Conservation (phyloP, 441 rosid genomes). For the Erysimum cheiri region DNA sequence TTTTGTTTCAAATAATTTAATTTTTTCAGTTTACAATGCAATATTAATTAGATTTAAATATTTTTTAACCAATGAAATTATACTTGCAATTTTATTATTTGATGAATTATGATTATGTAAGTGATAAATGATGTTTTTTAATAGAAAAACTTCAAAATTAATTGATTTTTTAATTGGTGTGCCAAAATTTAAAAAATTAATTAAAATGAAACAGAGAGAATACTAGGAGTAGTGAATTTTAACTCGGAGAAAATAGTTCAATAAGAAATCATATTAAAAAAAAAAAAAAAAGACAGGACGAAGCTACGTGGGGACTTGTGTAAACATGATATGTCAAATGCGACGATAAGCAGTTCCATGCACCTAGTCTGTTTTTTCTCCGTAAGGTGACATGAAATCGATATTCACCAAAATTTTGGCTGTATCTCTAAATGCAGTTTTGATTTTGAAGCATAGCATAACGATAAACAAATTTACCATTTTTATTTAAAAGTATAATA, state of each 20-base stretch:
- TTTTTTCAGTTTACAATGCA: no score
- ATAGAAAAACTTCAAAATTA: no score
- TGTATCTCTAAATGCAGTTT: not conserved
- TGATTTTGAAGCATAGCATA: not conserved
- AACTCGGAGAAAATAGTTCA: not conserved
- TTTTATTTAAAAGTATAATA: not conserved
- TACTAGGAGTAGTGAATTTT: no score
- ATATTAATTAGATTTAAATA: no score
- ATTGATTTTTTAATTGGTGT: no score
- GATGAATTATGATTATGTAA: no score
- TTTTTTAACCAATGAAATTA: no score
- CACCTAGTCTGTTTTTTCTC: conserved; percentile 22
- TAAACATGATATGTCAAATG: conserved; percentile 9
- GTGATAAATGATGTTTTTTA: no score
- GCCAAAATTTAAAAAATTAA: no score
- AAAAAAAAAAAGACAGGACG: conserved; percentile 6
- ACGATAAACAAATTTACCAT: not conserved
- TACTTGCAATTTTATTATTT: no score
- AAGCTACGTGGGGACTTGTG: conserved; percentile 33
- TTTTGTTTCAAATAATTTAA: no score
- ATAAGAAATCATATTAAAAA: not conserved
- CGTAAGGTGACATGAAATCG: conserved; percentile 11
- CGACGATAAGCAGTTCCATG: conserved; percentile 27
- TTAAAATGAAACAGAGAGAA: no score
- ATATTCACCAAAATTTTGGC: conserved; percentile 5